Evolutionary conservation across 441 rosid species (phyloP), one percentile per base, ranked within the genome.

Genomic region (Croton laevigatus): DNA sequence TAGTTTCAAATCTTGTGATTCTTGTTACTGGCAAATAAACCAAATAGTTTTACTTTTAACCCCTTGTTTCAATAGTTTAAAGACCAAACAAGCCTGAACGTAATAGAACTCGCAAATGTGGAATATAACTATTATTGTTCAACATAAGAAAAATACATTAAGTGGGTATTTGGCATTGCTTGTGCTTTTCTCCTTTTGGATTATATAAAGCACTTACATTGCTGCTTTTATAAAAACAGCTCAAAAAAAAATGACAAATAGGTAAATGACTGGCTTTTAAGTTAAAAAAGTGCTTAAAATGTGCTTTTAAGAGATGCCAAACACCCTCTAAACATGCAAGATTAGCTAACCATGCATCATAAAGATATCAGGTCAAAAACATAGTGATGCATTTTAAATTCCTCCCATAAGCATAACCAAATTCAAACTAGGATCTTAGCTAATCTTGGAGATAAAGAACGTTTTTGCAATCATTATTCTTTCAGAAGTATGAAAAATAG

Each of bases 361-460:
- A 75, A 75, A 64, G 32, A 27, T 16, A 13, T 57, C n/a, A 57
- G 17, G 38, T 57, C 32, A 57, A 57, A 55, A 11, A 16, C 59
- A 54, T 20, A 0, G 34, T 22, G 59, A 48, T 12, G 1, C n/a
- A 48, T 1, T 48, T 3, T 48, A 16, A 4, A 48, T 48, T 48
- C 19, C 53, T 16, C n/a, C 53, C 53, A 48, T 4, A 48, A 48
- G 53, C 6, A 4, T 48, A 48, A 7, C 19, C 53, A 12, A 16
- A 48, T 6, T 16, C 53, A 1, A 16, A 48, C 5, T 8, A 48
- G 16, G n/a, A 48, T 3, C 53, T 17, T 16, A 48, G 53, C 53
- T 48, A 17, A 16, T 12, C 7, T 48, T 48, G 53, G 53, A 48
- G 19, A 48, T 16, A 48, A 48, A 17, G 17, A 17, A 3, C n/a